Evolutionary conservation across 176 grass and related monocot genomes (phyloP).

Genomic region (Themeda triandra): DNA sequence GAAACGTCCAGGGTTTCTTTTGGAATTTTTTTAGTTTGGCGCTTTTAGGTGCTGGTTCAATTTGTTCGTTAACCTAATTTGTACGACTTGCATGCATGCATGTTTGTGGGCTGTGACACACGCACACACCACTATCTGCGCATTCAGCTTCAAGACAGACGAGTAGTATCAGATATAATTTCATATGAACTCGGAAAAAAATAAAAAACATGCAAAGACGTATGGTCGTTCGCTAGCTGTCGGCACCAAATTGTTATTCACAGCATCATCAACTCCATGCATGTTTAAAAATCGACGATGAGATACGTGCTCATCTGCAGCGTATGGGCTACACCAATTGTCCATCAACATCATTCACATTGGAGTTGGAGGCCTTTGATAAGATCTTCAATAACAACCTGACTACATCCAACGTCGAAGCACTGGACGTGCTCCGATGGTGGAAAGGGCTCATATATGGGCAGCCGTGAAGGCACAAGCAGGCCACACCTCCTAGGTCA

Average conservation of each 20-base stretch:
- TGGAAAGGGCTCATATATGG: no score
- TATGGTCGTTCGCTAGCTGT: not conserved
- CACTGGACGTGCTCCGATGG: no score
- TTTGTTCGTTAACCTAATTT: conserved; percentile 31
- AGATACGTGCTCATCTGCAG: no score
- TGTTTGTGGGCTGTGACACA: not conserved
- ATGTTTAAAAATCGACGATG: not conserved
- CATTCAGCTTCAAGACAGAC: not conserved
- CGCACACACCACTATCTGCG: not conserved
- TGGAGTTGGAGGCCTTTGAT: no score
- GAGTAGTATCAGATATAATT: not conserved
- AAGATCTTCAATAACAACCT: no score
- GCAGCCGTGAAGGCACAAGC: no score
- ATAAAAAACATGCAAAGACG: not conserved
- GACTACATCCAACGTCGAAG: no score
- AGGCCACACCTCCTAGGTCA: no score
- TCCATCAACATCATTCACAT: no score
- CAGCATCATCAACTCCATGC: not conserved
- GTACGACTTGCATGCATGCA: not conserved
- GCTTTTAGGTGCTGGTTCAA: conserved; percentile 32
- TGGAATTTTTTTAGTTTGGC: not conserved
- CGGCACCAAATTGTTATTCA: not conserved
- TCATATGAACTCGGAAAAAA: not conserved
- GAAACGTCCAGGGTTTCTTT: not conserved
- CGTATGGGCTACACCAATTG: no score